Conservation (phyloP, 1,284 basidiomycete genomes). For the Retiboletus flavoniger region DNA sequence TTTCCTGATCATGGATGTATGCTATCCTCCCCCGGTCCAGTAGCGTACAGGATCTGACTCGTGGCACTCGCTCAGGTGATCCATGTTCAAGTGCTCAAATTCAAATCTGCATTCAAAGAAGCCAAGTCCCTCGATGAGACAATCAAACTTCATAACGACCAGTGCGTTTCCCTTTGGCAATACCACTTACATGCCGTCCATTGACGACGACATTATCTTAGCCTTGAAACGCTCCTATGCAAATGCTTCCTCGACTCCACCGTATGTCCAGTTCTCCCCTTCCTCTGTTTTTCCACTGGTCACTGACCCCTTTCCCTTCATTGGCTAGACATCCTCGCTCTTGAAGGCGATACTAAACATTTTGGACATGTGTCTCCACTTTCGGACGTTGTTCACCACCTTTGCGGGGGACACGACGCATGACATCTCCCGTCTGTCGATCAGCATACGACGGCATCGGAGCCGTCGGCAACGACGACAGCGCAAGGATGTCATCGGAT, state of each 20-base stretch:
- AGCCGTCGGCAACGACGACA: slow-evolving; percentile 55
- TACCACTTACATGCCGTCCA: background rate
- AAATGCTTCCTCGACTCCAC: slow-evolving; percentile 67
- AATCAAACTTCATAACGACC: slow-evolving; percentile 66
- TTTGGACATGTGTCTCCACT: slow-evolving; percentile 71
- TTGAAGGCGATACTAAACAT: slow-evolving; percentile 65
- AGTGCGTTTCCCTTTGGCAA: slow-evolving; percentile 49
- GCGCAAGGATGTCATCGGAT: slow-evolving; percentile 60
- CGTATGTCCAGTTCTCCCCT: slow-evolving; percentile 41
- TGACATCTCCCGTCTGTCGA: slow-evolving; percentile 59
- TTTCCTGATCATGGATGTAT: slow-evolving; percentile 72
- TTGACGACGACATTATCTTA: slow-evolving; percentile 27
- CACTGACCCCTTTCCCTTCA: background rate
- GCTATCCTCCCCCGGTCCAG: slow-evolving; percentile 20
- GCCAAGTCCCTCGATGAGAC: slow-evolving; percentile 74
- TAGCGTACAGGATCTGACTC: background rate
- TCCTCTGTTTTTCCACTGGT: background rate
- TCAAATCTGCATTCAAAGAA: slow-evolving; percentile 54
- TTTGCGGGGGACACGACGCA: slow-evolving; percentile 60
- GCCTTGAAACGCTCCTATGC: slow-evolving; percentile 59
- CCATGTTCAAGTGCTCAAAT: slow-evolving; percentile 56
- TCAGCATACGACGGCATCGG: slow-evolving; percentile 54
- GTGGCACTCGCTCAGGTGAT: slow-evolving; percentile 53
- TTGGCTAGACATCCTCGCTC: slow-evolving; percentile 57
- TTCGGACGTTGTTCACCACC: slow-evolving; percentile 60